Evolutionary conservation across 495 filamentous ascomycete genomes (phyloP), one percentile per base, ranked within the genome.

Genomic region (Stereocaulon alpinum): DNA sequence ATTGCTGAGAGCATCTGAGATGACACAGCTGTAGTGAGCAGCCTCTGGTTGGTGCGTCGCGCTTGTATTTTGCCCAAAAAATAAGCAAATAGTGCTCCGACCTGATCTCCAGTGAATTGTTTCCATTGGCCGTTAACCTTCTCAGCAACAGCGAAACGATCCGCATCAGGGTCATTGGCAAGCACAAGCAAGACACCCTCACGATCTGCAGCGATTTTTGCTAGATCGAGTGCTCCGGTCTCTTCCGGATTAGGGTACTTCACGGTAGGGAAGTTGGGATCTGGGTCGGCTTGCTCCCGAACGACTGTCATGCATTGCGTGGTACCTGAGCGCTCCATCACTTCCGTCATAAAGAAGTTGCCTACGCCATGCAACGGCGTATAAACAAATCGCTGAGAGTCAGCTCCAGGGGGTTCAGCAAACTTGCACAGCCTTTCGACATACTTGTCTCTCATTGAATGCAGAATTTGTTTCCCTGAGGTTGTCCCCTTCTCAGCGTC

Each of bases 201-300:
- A 49, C 66, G 61, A 42, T 84, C 76, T 43, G 84, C 86, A 11
- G 75, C 75, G 52, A 73, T 56, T 37, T 80, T 80, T 12, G 86
- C 80, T 29, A 87, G 73, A 62, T 86, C 77, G n/a, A 89, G 68
- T 12, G 85, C 84, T 17, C 84, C 84, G 42, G 76, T 75, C 64
- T 89, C 86, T 66, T 89, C 86, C 0, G 86, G 86, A 63, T 89
- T 89, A 3, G 86, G 86, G 64, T 86, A 88, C 27, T 73, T 73
- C 20, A 87, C 81, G 0, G 85, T 87, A 2, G 85, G 82, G 54
- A 89, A 89, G 42, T 86, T 77, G 0, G 86, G 82, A 67, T 89
- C 74, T 7, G 86, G 83, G 43, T 77, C 56, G 30, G 76, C 75
- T 66, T 83, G 80, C 37, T 75, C 73, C 49, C 66, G 60, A 20